A percentile compares a stretch with the other conserved stretches of the same genome.
Evolutionary conservation across 148 eudicot species (phyloP).

Genomic region (Rhododendron griersonianum): DNA sequence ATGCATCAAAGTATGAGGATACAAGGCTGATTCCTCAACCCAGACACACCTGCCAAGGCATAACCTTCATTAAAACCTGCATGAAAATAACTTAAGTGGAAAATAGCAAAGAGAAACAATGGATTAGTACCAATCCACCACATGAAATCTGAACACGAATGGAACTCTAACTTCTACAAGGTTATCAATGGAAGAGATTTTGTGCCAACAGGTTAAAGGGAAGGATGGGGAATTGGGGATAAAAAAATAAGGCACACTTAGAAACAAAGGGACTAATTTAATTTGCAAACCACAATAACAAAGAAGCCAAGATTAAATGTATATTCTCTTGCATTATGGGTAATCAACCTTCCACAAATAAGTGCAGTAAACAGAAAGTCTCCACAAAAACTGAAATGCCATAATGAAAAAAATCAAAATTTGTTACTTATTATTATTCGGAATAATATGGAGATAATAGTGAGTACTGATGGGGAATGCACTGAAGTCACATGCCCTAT

Average conservation of each 20-base stretch:
- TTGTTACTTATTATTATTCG: neutral
- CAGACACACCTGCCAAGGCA: too few relatives aligned
- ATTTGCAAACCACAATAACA: neutral
- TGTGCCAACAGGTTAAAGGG: neutral
- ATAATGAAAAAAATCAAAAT: neutral
- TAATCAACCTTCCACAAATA: neutral
- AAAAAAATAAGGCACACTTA: neutral
- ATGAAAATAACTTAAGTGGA: too few relatives aligned
- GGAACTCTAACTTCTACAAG: neutral
- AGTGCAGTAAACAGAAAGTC: neutral
- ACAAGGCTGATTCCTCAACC: too few relatives aligned
- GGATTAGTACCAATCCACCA: too few relatives aligned
- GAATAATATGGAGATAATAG: too few relatives aligned
- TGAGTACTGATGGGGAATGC: too few relatives aligned
- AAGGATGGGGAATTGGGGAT: neutral
- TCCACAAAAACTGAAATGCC: neutral
- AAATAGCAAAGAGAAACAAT: too few relatives aligned
- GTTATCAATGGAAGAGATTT: neutral
- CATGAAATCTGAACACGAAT: neutral
- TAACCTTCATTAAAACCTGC: too few relatives aligned
- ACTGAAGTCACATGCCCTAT: too few relatives aligned
- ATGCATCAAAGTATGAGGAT: too few relatives aligned
- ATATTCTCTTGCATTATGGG: neutral
- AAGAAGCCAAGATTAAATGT: neutral
- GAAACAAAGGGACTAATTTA: neutral